Conservation (phyloP, 2,329 filamentous ascomycete genomes). For the Colletotrichum magnum region DNA sequence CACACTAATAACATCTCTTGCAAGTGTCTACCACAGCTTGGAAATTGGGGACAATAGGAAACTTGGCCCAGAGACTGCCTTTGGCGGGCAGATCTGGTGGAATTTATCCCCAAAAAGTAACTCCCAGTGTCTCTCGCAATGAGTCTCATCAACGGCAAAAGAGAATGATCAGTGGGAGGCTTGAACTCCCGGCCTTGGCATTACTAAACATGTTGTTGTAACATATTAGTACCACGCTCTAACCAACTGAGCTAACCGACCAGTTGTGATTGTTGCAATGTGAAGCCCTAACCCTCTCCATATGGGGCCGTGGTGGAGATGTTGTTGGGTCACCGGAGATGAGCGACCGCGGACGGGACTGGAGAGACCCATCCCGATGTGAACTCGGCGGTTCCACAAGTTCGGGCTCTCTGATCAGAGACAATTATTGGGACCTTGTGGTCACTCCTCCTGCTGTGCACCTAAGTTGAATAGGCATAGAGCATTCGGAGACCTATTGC, state of each 20-base stretch:
- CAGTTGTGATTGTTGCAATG: not conserved
- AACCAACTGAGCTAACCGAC: slow-evolving; percentile 41
- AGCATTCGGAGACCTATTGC: too few species aligned
- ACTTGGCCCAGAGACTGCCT: too few species aligned
- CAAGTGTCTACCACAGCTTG: too few species aligned
- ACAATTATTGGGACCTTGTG: too few species aligned
- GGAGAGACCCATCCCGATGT: not conserved
- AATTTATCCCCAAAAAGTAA: not conserved
- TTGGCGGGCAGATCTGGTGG: too few species aligned
- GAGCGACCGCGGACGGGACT: not conserved
- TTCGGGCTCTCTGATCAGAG: not conserved
- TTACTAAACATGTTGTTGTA: slow-evolving; percentile 28
- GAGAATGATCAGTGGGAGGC: slow-evolving; percentile 36
- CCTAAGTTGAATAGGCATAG: too few species aligned
- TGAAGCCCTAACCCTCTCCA: too few species aligned
- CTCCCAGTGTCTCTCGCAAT: not conserved
- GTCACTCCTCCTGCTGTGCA: too few species aligned
- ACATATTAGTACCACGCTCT: slow-evolving; percentile 41
- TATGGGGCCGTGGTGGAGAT: slow-evolving; percentile 25
- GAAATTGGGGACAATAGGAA: too few species aligned
- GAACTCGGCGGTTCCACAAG: not conserved
- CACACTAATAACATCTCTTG: too few species aligned
- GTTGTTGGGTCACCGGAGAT: slow-evolving; percentile 1
- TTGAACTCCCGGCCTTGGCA: slow-evolving; percentile 41
- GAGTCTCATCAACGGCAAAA: slow-evolving; percentile 2